Evolutionary conservation across 768 basidiomycete species (phyloP), one percentile per base, ranked within the genome.

Genomic region (Termitomyces eurrhizus): DNA sequence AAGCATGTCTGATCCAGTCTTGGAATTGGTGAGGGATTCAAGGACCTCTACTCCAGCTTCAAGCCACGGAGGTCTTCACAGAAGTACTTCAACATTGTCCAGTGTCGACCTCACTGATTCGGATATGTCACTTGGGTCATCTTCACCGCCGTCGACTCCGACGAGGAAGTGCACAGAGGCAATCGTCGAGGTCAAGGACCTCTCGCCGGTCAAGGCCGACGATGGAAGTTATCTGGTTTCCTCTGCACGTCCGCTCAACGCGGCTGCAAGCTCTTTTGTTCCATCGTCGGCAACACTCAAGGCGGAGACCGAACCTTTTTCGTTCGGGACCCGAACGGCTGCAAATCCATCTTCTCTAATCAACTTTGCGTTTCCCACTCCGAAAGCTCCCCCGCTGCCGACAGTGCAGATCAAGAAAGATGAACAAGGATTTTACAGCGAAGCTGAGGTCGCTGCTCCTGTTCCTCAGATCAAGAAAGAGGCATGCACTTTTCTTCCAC

Each of bases 131-230:
- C 73, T 78, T 39, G 74, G 77, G 48, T 83, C 80, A 2, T 71
- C 76, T 53, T 75, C 78, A 7, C 74, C 74, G 62, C 83, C 83
- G n/a, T 75, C 77, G n/a, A 84, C 83, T 9, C 83, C 83, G 13
- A 78, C 78, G 53, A 74, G 75, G 37, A 77, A 71, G 60, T 60
- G 66, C n/a, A 68, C 71, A 16, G 76, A 77, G 21, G 70, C 74
- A 13, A 72, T 75, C 52, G 72, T 77, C 29, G 68, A 72, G 50
- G 70, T 77, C 45, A 75, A 77, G 61, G 69, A 69, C 53, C 62
- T 61, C 50, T 78, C 75, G 36, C 73, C 73, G 54, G 71, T 56
- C n/a, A 64, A 62, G 39, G 36, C 21, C 49, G 66, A 64, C 53
- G 68, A 63, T 64, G 57, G 52, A 48, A 37, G 64, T 58, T 61